Evolutionary conservation across 306 rosid species (phyloP).

Genomic region (Fagus crenata): DNA sequence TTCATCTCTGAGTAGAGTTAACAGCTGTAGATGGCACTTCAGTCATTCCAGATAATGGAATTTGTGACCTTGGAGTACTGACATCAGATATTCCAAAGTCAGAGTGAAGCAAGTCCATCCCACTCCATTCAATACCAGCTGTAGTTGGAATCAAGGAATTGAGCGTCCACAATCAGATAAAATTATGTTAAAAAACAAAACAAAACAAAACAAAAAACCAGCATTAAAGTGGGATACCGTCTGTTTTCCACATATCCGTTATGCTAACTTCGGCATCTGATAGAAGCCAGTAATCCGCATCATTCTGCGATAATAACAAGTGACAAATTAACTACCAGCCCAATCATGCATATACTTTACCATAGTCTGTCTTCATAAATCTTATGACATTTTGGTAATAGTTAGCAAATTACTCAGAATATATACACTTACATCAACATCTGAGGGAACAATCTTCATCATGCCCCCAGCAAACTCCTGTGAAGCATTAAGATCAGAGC

Average conservation of each 20-base stretch:
- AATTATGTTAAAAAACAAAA: neutral
- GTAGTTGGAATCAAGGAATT: constrained; percentile 49
- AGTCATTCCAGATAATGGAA: constrained; percentile 46
- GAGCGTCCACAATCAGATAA: neutral
- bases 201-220: neutral
- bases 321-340: neutral
- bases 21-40: constrained; percentile 49
- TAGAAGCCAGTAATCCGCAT: constrained; percentile 96
- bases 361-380: neutral
- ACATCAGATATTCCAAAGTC: constrained; percentile 61
- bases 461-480: constrained; percentile 85
- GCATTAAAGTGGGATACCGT: constrained; percentile 63
- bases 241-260: constrained; percentile 96
- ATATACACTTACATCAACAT: constrained; percentile 72
- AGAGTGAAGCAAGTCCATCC: constrained; percentile 61
- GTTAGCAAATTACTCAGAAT: constrained; percentile 9
- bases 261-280: constrained; percentile 96
- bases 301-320: constrained; percentile 63
- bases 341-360: neutral
- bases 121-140: constrained; percentile 83
- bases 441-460: constrained; percentile 98
- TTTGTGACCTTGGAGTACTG: constrained; percentile 42
- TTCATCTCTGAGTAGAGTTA: constrained; percentile 54
- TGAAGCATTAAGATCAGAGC: constrained; percentile 57
- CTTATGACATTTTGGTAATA: neutral